phyloP scores from a whole-genome alignment of 1,139 yeast genomes.

The Pichia sp. region DNA sequence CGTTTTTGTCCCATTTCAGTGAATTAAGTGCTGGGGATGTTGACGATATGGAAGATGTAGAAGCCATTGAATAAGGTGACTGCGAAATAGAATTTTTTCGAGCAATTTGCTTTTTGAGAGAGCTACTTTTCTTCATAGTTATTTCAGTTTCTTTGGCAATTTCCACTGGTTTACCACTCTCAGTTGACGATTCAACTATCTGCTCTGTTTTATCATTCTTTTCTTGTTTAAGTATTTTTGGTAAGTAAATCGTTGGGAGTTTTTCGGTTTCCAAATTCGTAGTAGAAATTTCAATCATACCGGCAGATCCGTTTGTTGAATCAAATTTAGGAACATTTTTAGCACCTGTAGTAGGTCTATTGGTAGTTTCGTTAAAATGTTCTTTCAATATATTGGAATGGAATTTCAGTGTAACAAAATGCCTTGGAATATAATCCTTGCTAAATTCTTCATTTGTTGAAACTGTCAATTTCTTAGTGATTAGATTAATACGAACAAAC shows the following conservation, averaged over 20 bases:
- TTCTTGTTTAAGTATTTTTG: no score
- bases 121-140: not conserved
- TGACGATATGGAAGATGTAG: not conserved
- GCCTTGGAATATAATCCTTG: not conserved
- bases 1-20: not conserved
- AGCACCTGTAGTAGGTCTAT: not conserved
- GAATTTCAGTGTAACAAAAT: constrained; percentile 15
- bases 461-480: constrained; percentile 21
- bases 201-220: not conserved
- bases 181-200: not conserved
- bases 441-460: constrained; percentile 25
- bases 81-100: not conserved
- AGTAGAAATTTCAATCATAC: no score
- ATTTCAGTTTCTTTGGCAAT: no score
- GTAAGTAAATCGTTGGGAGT: no score
- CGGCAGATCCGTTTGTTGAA: not conserved
- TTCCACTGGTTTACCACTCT: not conserved
- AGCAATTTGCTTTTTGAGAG: not conserved
- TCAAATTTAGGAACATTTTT: not conserved
- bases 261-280: no score
- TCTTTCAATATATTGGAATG: constrained; percentile 10
- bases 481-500: constrained; percentile 25
- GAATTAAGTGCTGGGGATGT: not conserved
- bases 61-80: not conserved
- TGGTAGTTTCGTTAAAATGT: not conserved